A percentile compares a stretch with the other conserved stretches of the same genome.
phyloP scores from a whole-genome alignment of 192 early-diverging fungal genomes.

The Linnemannia exigua region DNA sequence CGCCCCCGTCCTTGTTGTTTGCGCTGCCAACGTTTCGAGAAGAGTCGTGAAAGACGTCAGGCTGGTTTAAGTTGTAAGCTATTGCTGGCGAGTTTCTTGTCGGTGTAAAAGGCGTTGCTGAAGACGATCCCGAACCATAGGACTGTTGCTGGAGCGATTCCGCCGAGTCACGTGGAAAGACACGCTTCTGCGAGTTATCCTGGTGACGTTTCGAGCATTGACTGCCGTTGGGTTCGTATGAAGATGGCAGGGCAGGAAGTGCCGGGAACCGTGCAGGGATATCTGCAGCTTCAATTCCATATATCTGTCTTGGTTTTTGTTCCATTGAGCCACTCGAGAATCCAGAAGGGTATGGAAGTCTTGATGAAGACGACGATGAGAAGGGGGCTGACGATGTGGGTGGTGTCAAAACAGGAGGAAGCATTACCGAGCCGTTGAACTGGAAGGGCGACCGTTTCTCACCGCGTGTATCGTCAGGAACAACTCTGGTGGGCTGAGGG shows the following conservation, averaged over 20 bases:
- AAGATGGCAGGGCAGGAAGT: conserved; percentile 27
- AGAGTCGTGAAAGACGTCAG: neutral
- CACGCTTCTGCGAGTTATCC: conserved; percentile 11
- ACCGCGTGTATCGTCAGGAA: conserved; percentile 35
- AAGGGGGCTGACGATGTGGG: conserved; percentile 1
- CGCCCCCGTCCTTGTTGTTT: neutral
- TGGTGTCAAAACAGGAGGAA: conserved; percentile 20
- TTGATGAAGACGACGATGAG: neutral
- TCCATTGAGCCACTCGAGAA: conserved; percentile 22
- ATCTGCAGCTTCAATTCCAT: conserved; percentile 53
- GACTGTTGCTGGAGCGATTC: conserved; percentile 1
- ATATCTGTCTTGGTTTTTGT: conserved; percentile 24
- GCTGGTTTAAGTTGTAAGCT: neutral
- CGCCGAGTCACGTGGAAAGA: conserved; percentile 13
- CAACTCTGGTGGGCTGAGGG: conserved; percentile 22
- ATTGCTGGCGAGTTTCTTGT: neutral
- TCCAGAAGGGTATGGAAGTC: conserved; percentile 13
- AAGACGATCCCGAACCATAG: conserved; percentile 14
- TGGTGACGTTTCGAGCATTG: conserved; percentile 43
- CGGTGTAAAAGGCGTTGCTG: neutral
- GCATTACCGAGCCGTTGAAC: conserved; percentile 12
- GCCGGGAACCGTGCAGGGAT: conserved; percentile 22
- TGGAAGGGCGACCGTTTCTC: conserved; percentile 22
- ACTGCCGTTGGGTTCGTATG: conserved; percentile 25
- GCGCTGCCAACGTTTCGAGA: neutral